Evolutionary conservation across 345 rosid genomes (phyloP).

Genomic region (Garcia nutans): DNA sequence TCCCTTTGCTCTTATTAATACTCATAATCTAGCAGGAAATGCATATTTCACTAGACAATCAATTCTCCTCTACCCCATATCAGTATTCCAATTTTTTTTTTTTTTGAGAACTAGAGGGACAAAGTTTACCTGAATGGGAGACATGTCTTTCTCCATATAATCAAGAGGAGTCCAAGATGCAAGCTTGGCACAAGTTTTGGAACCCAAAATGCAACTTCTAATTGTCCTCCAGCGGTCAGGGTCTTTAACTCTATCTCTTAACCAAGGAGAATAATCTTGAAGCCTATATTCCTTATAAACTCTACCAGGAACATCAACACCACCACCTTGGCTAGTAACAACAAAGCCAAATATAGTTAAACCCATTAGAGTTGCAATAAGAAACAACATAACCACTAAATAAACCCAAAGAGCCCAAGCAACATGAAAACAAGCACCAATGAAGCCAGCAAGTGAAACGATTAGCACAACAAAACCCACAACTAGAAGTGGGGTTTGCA

Average conservation of each 20-base stretch:
- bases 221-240: slow-evolving; percentile 65
- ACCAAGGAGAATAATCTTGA: slow-evolving; percentile 77
- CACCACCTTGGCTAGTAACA: slow-evolving; percentile 81
- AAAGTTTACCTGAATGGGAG: slow-evolving; percentile 70
- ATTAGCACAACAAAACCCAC: slow-evolving; percentile 68
- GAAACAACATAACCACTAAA: slow-evolving; percentile 70
- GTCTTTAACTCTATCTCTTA: slow-evolving; percentile 55
- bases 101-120: too few species aligned
- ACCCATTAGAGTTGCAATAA: slow-evolving; percentile 61
- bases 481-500: slow-evolving; percentile 78
- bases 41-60: too few species aligned
- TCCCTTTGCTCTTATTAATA: too few species aligned
- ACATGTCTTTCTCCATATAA: slow-evolving; percentile 56
- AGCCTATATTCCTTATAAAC: slow-evolving; percentile 69
- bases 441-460: slow-evolving; percentile 76
- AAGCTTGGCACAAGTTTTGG: slow-evolving; percentile 63
- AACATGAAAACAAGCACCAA: slow-evolving; percentile 86
- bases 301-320: slow-evolving; percentile 61
- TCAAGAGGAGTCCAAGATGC: slow-evolving; percentile 84
- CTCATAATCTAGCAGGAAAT: too few species aligned
- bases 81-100: too few species aligned
- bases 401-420: slow-evolving; percentile 92
- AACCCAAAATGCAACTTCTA: slow-evolving; percentile 66
- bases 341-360: slow-evolving; percentile 74
- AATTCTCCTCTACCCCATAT: too few species aligned